Evolutionary conservation across 495 filamentous ascomycete genomes (phyloP), one percentile per base, ranked within the genome.

Genomic region (Xylaria cubensis): DNA sequence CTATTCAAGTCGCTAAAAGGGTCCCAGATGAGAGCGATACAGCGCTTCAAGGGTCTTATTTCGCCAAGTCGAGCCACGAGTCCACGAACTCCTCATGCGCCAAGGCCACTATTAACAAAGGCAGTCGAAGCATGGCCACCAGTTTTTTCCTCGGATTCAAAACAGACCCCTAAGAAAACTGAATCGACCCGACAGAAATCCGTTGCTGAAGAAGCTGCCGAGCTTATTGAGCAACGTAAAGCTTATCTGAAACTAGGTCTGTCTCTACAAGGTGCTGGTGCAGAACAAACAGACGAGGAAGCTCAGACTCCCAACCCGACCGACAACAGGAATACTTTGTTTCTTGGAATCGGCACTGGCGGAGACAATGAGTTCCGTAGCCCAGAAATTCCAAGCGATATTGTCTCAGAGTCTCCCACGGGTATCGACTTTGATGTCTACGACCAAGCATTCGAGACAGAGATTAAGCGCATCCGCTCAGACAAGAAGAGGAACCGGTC

Each of bases 361-460:
- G 83, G 83, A 13, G 79, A 83, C 9, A 79, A 86, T 48, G 76
- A 75, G 41, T 84, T 82, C 64, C 74, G 55, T 50, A 76, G 59
- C 42, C 76, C 73, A 39, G 70, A 77, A 12, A 66, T 68, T 5
- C 74, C 78, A 12, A 74, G 75, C 34, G 75, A 86, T n/a, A 64
- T 91, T 21, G 90, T 98, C 51, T 92, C 92, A 66, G 94, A 97
- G 76, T 94, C 92, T 10, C 95, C 94, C 10, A 89, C 89, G 1
- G 91, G 89, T 9, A 91, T 91, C 6, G 93, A 95, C 56, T 92
- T 93, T 73, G 90, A 95, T 74, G 90, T 97, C 56, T 98, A 97
- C 77, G 94, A 97, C 73, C 89, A 86, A 0, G 95, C 95, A 4
- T 98, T 97, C 75, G 88, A 92, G 51, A 84, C 90, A 62, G 93